phyloP scores from a whole-genome alignment of 2,329 filamentous ascomycete genomes.

The Monilinia fructigena region DNA sequence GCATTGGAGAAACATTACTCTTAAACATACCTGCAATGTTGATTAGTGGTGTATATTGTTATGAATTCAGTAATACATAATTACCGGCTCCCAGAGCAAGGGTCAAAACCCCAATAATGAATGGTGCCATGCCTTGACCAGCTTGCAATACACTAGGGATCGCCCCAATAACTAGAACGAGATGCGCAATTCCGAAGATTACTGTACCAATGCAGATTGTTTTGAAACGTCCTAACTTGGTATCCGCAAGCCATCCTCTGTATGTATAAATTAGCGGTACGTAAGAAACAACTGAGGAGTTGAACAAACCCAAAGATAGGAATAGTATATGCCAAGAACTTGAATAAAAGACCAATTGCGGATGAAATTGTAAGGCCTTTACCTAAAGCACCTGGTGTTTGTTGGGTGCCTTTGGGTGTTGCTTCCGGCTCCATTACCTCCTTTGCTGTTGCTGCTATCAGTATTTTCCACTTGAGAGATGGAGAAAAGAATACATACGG shows the following conservation, averaged over 20 bases:
- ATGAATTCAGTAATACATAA: conserved; percentile 40
- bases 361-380: conserved; percentile 54
- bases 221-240: conserved; percentile 63
- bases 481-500: conserved; percentile 40
- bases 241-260: conserved; percentile 58
- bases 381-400: conserved; percentile 57
- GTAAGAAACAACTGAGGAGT: conserved; percentile 41
- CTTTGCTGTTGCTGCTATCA: conserved; percentile 29
- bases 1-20: conserved; percentile 62
- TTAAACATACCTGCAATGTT: conserved; percentile 65
- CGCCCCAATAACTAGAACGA: conserved; percentile 50
- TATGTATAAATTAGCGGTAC: conserved; percentile 27
- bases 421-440: conserved; percentile 44
- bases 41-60: conserved; percentile 44
- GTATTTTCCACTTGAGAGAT: background rate
- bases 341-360: conserved; percentile 52
- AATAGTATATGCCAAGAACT: conserved; percentile 49
- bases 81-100: conserved; percentile 37
- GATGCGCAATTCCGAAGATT: conserved; percentile 60
- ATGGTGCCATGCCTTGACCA: conserved; percentile 62
- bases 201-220: conserved; percentile 52
- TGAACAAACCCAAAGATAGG: conserved; percentile 33
- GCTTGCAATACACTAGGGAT: conserved; percentile 29
- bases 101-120: conserved; percentile 34
- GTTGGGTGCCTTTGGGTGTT: conserved; percentile 40